Conservation (phyloP, 1,284 basidiomycete genomes). For the Cryptococcus sp. region DNA sequence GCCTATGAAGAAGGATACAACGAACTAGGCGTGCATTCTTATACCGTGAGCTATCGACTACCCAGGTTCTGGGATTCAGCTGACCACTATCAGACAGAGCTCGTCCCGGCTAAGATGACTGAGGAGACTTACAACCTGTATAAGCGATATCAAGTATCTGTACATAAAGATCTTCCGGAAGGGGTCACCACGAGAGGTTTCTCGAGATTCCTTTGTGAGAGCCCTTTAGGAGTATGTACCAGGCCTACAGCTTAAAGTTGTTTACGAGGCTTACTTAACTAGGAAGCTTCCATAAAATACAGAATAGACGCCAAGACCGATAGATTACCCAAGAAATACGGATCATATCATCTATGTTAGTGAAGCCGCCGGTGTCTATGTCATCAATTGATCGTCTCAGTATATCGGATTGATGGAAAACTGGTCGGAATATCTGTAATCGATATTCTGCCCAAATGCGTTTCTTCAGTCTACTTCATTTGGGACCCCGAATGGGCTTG, state of each 20-base stretch:
- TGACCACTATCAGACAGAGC: constrained; percentile 54
- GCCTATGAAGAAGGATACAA: constrained; percentile 25
- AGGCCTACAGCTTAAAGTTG: not conserved
- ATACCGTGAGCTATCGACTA: constrained; percentile 19
- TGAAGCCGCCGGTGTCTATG: not conserved
- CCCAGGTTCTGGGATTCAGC: not conserved
- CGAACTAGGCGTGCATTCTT: constrained; percentile 18
- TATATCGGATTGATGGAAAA: constrained; percentile 73
- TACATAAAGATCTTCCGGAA: constrained; percentile 62
- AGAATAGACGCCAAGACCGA: constrained; percentile 21
- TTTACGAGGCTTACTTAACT: constrained; percentile 57
- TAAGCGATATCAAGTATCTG: constrained; percentile 65
- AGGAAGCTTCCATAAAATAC: constrained; percentile 17
- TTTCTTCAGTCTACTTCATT: constrained; percentile 95
- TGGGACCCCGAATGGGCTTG: constrained; percentile 74
- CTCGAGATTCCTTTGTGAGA: constrained; percentile 70
- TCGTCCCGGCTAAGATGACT: constrained; percentile 70
- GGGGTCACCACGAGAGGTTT: constrained; percentile 58
- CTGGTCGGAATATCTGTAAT: constrained; percentile 84
- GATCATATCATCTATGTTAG: constrained; percentile 69
- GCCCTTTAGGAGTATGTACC: constrained; percentile 62
- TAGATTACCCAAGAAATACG: constrained; percentile 67
- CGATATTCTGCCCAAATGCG: constrained; percentile 82
- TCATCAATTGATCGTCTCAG: constrained; percentile 18
- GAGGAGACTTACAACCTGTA: constrained; percentile 76